Percentiles rank a stretch among this genome's conserved stretches.
Conservation (phyloP, 2,329 filamentous ascomycete species). For the Colletotrichum graminicola region DNA sequence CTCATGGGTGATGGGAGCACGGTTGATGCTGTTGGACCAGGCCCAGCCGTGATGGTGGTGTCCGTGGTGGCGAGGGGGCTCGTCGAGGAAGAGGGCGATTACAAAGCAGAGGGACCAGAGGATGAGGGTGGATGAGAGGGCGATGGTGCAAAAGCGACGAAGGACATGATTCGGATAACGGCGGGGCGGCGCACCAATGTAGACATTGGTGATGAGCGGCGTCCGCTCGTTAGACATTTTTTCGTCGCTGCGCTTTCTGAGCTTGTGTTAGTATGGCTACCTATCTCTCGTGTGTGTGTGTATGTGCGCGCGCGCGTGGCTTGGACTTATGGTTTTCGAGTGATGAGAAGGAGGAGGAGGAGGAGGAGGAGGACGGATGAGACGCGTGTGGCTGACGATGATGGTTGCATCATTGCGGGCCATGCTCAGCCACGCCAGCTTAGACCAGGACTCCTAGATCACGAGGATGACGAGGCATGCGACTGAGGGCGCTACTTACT, state of each 20-base stretch:
- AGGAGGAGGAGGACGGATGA: constrained; percentile 12
- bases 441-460: constrained; percentile 1
- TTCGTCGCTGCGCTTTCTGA: constrained; percentile 40
- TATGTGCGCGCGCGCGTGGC: no score
- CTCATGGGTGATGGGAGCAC: constrained; percentile 54
- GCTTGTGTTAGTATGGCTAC: constrained; percentile 18
- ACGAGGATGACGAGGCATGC: constrained; percentile 2
- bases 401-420: constrained; percentile 39
- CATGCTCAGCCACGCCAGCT: constrained; percentile 35
- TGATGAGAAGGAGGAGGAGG: constrained; percentile 3
- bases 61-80: constrained; percentile 53
- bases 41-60: constrained; percentile 48
- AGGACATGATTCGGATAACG: constrained; percentile 71
- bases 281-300: neutral
- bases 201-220: constrained; percentile 75
- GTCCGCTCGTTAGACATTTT: constrained; percentile 68
- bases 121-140: constrained; percentile 66
- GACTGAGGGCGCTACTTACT: constrained; percentile 25
- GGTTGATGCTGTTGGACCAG: constrained; percentile 46
- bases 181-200: constrained; percentile 62
- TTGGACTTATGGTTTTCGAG: neutral
- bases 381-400: constrained; percentile 36
- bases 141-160: constrained; percentile 75
- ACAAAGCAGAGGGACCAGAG: constrained; percentile 64
- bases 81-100: constrained; percentile 56